Conservation (phyloP, 2,329 filamentous ascomycete genomes). For the Arthrobotrys megalospora region DNA sequence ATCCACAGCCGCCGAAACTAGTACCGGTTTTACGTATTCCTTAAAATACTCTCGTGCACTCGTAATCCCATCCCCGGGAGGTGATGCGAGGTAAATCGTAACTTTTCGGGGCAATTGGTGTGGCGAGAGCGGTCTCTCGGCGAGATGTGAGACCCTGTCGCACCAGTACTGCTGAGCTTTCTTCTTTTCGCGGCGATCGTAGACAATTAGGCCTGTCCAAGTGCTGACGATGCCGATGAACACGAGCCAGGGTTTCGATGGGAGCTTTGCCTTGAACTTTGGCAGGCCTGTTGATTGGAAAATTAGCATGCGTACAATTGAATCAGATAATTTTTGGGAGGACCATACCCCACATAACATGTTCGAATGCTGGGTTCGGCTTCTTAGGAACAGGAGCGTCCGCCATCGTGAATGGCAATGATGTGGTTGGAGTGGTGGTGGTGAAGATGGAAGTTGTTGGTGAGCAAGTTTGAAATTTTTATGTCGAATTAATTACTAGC, state of each 20-base stretch:
- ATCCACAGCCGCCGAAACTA: slow-evolving; percentile 90
- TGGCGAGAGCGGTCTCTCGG: slow-evolving; percentile 80
- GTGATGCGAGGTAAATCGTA: slow-evolving; percentile 86
- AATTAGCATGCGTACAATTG: slow-evolving; percentile 15
- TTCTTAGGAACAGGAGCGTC: slow-evolving; percentile 53
- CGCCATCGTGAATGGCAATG: slow-evolving; percentile 33
- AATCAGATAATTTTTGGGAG: slow-evolving; percentile 19
- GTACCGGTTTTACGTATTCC: slow-evolving; percentile 93
- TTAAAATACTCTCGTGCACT: slow-evolving; percentile 94
- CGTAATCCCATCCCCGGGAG: slow-evolving; percentile 87
- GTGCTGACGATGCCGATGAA: slow-evolving; percentile 85
- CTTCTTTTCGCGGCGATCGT: slow-evolving; percentile 92
- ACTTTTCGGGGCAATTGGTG: slow-evolving; percentile 84
- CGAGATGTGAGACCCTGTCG: slow-evolving; percentile 85
- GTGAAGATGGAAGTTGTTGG: slow-evolving; percentile 26
- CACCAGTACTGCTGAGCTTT: slow-evolving; percentile 89
- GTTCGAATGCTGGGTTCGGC: slow-evolving; percentile 56
- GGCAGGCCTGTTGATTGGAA: slow-evolving; percentile 77
- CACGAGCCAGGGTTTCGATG: slow-evolving; percentile 97
- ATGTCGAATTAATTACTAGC: slow-evolving; percentile 45
- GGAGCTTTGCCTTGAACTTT: slow-evolving; percentile 84
- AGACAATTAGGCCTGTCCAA: slow-evolving; percentile 84
- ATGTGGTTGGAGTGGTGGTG: slow-evolving; percentile 29
- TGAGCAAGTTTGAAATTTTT: slow-evolving; percentile 46
- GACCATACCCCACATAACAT: slow-evolving; percentile 42